Base-by-base conservation (phyloP, 2,329 filamentous ascomycete genomes). In the Claviceps sp. region DNA sequence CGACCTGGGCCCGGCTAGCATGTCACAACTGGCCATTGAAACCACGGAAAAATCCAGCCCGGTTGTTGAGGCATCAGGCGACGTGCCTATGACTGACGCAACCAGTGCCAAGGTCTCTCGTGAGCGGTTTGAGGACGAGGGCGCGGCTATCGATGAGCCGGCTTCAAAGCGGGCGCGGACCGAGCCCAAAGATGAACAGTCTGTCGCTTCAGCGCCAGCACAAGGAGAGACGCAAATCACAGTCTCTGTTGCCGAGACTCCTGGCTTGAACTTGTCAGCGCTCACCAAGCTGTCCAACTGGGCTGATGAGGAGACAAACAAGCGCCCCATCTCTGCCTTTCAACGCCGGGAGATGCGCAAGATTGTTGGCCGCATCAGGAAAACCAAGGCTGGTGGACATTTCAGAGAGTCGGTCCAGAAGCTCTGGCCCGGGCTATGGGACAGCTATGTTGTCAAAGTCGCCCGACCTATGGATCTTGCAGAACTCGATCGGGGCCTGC, bases 391-490 rank as follows among this genome's bases (percentile, higher is more conserved):
- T 54, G 87, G 91, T 2, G 69, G 71, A 6, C 78, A 84, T 51
- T 97, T 95, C 71, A 77, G 80, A 56, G 77, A 82, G 43, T 84
- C 93, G 0, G 93, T 97, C 7, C 78, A 87, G 63, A 79, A 77
- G 40, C 71, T 91, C 23, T 87, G 85, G 67, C 77, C 95, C 42
- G 74, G 72, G 29, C 80, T 97, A 42, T 88, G 87, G 51, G 82
- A 80, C 2, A 86, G 88, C 56, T 86, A 85, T 56, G 71, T 78
- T 1, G 73, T 84, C 38, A 82, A 72, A 55, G 70, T 97, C 58
- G 78, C 82, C 39, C 77, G 83, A 34, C 90, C 90, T 0, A 90
- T 95, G 74, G 91, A 97, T 66, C 76, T 98, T 39, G 75, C 77
- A 40, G 84, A 84, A 9, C 86, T 98, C 61, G 91, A 97, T 62